Base-by-base conservation (phyloP, 2,329 filamentous ascomycete species). In the Purpureocillium takamizusanense region DNA sequence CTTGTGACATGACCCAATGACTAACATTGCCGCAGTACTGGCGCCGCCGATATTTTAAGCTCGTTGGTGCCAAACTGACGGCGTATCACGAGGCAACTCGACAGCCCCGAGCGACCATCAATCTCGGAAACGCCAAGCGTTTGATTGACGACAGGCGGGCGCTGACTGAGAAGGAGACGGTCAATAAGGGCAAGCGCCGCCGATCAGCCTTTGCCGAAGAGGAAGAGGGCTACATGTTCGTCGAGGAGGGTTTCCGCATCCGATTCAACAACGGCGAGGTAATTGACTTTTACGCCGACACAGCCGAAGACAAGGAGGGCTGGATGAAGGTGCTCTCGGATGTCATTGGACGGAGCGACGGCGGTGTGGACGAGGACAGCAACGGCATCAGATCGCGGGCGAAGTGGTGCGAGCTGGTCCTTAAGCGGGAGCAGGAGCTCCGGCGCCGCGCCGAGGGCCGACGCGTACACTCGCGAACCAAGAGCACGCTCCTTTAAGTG, bases 211-310 rank as follows among this genome's bases (percentile, higher is more conserved):
- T 98, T 60, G 89, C 90, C 2, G 92, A 97, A 61, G 92, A 98
- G 48, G 92, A 98, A 63, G 92, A 98, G 58, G 92, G 92, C 31
- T 98, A 98, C 69, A 95, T 95, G 85, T 98, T 98, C 59, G 90
- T 98, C 38, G 92, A 98, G 61, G 92, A 98, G 59, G 92, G 92
- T 3, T 98, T 98, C 81, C 86, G 92, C 31, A 94, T 98, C 58
- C 87, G 90, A 41, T 98, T 98, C 64, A 94, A 86, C 58, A 98
- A 98, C 54, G 92, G 92, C 44, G 92, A 98, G 65, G 81, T 95
- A 46, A 98, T 98, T 56, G 90, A 97, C 68, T 97, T 97, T 60
- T 97, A 98, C 56, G 92, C 90, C 54, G 90, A 97, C 61, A 89
- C 79, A 25, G 76, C 81, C 2, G 77, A 77, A 30, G 83, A 92